A percentile compares a stretch with the other conserved stretches of the same genome.
Conservation (phyloP, 306 rosid species). For the Trichosanthes cucumerina region DNA sequence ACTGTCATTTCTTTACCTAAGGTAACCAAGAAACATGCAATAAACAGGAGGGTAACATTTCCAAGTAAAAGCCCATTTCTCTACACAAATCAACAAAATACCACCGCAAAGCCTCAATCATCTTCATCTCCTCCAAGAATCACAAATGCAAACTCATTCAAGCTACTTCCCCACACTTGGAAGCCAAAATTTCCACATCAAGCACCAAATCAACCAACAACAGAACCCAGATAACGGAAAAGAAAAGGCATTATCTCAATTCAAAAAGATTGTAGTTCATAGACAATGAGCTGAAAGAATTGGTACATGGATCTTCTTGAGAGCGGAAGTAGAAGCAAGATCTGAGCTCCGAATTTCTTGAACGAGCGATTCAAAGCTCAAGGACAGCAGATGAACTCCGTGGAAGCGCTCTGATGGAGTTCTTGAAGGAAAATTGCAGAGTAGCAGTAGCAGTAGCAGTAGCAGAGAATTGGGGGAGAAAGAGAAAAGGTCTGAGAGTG, state of each 20-base stretch:
- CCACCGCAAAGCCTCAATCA: neutral
- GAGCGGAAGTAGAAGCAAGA: conserved; percentile 2
- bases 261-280: neutral
- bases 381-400: neutral
- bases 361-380: conserved; percentile 6
- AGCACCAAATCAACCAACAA: neutral
- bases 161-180: neutral
- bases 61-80: neutral
- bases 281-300: neutral
- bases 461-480: neutral
- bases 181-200: neutral
- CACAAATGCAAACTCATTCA: neutral
- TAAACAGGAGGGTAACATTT: neutral
- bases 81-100: neutral
- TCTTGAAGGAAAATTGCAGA: neutral
- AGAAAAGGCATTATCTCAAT: neutral
- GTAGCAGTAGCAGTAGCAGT: neutral
- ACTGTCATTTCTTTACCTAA: neutral
- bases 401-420: neutral
- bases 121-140: neutral
- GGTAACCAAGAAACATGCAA: neutral
- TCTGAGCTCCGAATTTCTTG: conserved; percentile 4
- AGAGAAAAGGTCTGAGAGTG: neutral
- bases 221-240: neutral
- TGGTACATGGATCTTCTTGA: conserved; percentile 7